phyloP scores from a whole-genome alignment of 2,329 filamentous ascomycete genomes.

The Colletotrichum lini region DNA sequence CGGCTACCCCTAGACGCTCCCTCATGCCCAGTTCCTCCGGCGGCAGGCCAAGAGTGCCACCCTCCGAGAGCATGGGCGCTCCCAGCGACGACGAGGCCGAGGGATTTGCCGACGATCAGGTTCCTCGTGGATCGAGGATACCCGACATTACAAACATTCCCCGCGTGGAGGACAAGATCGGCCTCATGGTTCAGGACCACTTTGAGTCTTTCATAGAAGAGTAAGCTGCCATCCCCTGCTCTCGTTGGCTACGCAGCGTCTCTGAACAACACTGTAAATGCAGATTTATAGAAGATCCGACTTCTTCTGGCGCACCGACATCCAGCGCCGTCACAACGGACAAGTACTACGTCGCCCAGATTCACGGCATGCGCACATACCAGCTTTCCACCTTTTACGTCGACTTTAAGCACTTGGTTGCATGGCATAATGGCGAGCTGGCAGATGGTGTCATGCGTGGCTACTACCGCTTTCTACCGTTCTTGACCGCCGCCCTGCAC shows the following conservation, averaged over 20 bases:
- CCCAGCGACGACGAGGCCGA: slow-evolving; percentile 75
- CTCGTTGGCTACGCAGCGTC: not conserved
- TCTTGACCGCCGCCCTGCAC: slow-evolving; percentile 89
- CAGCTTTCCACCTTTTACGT: slow-evolving; percentile 89
- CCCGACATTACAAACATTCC: slow-evolving; percentile 70
- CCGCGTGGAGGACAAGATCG: slow-evolving; percentile 82
- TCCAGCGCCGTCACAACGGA: slow-evolving; percentile 82
- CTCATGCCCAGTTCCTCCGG: slow-evolving; percentile 64
- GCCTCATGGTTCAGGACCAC: slow-evolving; percentile 79
- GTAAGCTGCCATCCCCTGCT: slow-evolving; percentile 59
- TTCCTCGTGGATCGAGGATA: slow-evolving; percentile 66
- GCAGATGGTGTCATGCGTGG: slow-evolving; percentile 89
- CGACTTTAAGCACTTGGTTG: slow-evolving; percentile 86
- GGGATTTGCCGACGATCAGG: slow-evolving; percentile 75
- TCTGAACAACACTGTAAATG: slow-evolving; percentile 17
- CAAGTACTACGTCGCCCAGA: slow-evolving; percentile 88
- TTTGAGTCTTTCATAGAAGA: slow-evolving; percentile 87
- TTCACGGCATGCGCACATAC: slow-evolving; percentile 81
- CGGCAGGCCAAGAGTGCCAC: slow-evolving; percentile 69
- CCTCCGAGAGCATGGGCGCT: slow-evolving; percentile 72
- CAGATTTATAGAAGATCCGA: slow-evolving; percentile 78
- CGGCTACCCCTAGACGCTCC: slow-evolving; percentile 60
- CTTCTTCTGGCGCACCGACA: slow-evolving; percentile 72
- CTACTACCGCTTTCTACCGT: slow-evolving; percentile 96
- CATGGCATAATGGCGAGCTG: slow-evolving; percentile 83